Evolutionary conservation across 2,329 filamentous ascomycete genomes (phyloP), one percentile per base, ranked within the genome.

Genomic region (Fusarium pilosicola): DNA sequence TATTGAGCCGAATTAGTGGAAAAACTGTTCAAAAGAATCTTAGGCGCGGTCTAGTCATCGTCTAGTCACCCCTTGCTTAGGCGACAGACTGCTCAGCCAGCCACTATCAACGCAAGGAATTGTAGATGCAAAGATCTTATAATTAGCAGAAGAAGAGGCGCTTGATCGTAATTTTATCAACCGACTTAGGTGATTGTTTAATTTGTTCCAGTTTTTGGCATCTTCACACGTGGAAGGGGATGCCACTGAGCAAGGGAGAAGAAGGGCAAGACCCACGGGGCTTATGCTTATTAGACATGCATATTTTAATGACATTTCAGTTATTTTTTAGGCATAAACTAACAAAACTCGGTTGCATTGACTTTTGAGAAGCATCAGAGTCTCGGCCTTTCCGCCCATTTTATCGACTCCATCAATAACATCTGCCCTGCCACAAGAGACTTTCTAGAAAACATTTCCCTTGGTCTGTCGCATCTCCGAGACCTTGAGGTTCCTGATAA

Each of bases 401-500:
- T 30, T 13, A 7, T 6, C 18, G 6, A 28, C 7, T 11, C n/a
- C 24, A n/a, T 22, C 14, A 17, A 18, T 11, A 12, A 5, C 34
- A 59, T n/a, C 14, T 58, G n/a, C 3, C 32, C 32, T n/a, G 7
- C 13, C 18, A 14, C 0, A 22, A 20, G 14, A 18, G 9, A 34
- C 30, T 15, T 20, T 17, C 36, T 62, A 73, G 26, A 73, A 73
- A 17, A 73, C 61, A 22, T 70, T 73, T 1, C 70, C 70, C 57
- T 73, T 73, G 3, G 65, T 73, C 48, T 73, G 70, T 24, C 36
- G 71, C 61, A 73, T 73, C 28, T 73, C 70, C 5, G 70, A 73
- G 5, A 73, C 70, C 48, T 75, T 75, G 4, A 75, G 41, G 32
- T 75, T 75, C 24, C 71, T 71, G 2, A 75, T 75, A 9, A 75